These are phyloP conservation scores for Mycosarcoma mackinlayi DNA, from an alignment of 1,284 basidiomycete genomes.

Conservation along the genomic window DNA sequence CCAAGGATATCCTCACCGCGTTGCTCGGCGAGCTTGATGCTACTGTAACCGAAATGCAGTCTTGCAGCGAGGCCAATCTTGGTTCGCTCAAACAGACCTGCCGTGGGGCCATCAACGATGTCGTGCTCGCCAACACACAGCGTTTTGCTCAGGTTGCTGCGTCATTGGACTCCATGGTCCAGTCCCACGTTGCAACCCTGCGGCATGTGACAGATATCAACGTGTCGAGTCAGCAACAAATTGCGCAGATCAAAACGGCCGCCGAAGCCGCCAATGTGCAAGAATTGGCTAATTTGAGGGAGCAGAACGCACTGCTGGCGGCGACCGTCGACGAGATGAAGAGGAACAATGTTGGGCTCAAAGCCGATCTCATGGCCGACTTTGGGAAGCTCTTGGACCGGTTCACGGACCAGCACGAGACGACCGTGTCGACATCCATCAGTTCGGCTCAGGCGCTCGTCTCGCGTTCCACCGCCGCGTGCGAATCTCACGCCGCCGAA, in stretches of 20 bases:
- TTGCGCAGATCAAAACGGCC: constrained; percentile 73
- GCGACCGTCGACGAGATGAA: constrained; percentile 78
- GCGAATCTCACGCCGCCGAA: constrained; percentile 15
- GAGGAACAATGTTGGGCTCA: constrained; percentile 75
- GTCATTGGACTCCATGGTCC: constrained; percentile 66
- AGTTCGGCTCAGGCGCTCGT: constrained; percentile 72
- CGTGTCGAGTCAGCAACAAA: constrained; percentile 54
- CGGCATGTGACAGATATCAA: constrained; percentile 75
- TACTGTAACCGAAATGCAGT: constrained; percentile 74
- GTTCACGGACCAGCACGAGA: constrained; percentile 78
- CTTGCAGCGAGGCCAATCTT: constrained; percentile 72
- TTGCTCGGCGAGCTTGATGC: constrained; percentile 76
- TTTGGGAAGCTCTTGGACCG: constrained; percentile 78
- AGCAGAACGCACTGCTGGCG: constrained; percentile 79
- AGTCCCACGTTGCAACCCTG: constrained; percentile 75
- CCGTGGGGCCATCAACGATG: constrained; percentile 66
- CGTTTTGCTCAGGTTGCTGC: constrained; percentile 58
- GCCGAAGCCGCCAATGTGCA: constrained; percentile 73
- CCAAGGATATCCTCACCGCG: constrained; percentile 72
- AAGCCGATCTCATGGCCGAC: constrained; percentile 78
- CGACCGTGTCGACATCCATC: constrained; percentile 76
- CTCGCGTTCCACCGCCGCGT: constrained; percentile 12
- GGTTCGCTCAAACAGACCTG: constrained; percentile 67
- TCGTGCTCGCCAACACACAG: constrained; percentile 44
- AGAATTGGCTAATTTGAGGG: constrained; percentile 74